A percentile compares a stretch with the other conserved stretches of the same genome.
Conservation (phyloP, 306 rosid genomes). For the Sechiopsis laciniata region DNA sequence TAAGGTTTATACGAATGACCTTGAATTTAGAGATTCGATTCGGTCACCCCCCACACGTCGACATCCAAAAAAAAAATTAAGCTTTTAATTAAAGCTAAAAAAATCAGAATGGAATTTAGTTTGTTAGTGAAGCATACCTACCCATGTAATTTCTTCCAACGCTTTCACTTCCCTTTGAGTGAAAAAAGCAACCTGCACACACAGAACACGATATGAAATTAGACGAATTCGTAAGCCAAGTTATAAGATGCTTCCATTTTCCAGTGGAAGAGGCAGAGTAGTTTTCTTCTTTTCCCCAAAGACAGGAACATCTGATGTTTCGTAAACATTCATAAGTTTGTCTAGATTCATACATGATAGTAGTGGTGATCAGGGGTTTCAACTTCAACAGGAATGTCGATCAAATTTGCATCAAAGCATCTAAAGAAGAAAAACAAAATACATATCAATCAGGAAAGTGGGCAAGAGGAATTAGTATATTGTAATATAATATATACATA, state of each 20-base stretch:
- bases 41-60: no score
- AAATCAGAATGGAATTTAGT: neutral
- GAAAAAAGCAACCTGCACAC: constrained; percentile 7
- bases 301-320: neutral
- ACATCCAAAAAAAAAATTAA: no score
- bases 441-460: neutral
- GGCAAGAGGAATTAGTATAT: neutral
- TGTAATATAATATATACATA: neutral
- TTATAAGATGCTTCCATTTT: constrained; percentile 1
- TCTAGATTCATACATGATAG: constrained; percentile 54
- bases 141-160: constrained; percentile 84
- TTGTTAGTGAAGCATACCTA: constrained; percentile 30
- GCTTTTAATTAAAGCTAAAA: neutral
- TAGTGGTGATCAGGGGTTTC: constrained; percentile 95
- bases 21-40: no score
- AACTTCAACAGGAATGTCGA: constrained; percentile 84
- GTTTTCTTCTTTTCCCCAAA: neutral
- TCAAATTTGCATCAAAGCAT: constrained; percentile 61
- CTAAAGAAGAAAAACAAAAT: constrained; percentile 29
- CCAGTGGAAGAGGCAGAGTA: constrained; percentile 8
- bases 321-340: constrained; percentile 1
- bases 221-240: neutral
- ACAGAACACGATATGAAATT: constrained; percentile 21
- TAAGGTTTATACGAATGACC: no score
- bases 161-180: constrained; percentile 36